Evolutionary conservation across 1,284 basidiomycete genomes (phyloP).

Genomic region (Trametes versicolor): DNA sequence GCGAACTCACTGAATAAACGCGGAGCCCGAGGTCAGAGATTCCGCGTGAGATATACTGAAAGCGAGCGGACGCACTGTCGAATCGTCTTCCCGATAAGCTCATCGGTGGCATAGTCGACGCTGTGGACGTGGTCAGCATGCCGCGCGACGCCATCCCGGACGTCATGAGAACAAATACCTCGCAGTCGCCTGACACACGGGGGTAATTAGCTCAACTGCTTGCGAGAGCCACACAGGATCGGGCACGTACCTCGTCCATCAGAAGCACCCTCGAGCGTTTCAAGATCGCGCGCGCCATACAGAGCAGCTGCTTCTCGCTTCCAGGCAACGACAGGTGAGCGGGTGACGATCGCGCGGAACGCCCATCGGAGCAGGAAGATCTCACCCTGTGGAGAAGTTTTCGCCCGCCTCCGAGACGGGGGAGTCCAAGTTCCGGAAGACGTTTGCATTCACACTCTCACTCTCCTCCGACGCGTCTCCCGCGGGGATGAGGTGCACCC

Average conservation of each 20-base stretch:
- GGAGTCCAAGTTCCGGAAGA: conserved; percentile 89
- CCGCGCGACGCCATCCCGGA: conserved; percentile 3
- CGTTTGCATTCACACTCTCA: conserved; percentile 76
- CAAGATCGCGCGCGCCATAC: conserved; percentile 86
- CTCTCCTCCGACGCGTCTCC: conserved; percentile 63
- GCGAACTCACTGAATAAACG: conserved; percentile 23
- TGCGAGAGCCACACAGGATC: conserved; percentile 14
- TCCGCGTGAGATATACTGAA: conserved; percentile 1
- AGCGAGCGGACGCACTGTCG: conserved; percentile 61
- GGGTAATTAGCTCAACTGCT: conserved; percentile 22
- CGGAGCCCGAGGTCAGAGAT: conserved; percentile 19
- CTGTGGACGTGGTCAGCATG: conserved; percentile 45
- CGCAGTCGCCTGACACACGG: conserved; percentile 64
- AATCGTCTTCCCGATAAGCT: conserved; percentile 79
- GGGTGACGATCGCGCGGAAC: conserved; percentile 82
- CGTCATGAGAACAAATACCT: conserved; percentile 50
- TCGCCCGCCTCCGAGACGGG: conserved; percentile 89
- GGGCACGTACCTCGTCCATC: conserved; percentile 77
- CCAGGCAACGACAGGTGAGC: conserved; percentile 21
- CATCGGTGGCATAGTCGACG: conserved; percentile 83
- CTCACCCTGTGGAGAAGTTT: conserved; percentile 90
- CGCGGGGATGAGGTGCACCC: conserved; percentile 86
- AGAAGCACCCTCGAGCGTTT: conserved; percentile 80
- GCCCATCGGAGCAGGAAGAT: conserved; percentile 48
- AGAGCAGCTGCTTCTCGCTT: conserved; percentile 85